phyloP scores from a whole-genome alignment of 2,329 filamentous ascomycete genomes.

The Cladobotryum protrusum region DNA sequence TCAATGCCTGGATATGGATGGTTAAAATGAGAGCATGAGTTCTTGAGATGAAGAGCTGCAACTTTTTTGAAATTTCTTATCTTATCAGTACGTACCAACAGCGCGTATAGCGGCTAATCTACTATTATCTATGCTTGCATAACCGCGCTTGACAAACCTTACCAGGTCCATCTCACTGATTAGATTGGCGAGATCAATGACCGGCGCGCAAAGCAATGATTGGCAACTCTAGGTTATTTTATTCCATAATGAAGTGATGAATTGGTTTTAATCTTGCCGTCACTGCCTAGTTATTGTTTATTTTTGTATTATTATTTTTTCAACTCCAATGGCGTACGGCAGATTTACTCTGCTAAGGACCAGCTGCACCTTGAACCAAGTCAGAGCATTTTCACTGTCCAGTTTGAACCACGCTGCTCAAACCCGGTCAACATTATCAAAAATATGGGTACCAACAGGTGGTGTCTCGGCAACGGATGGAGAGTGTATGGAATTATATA shows the following conservation, averaged over 20 bases:
- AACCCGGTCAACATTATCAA: constrained; percentile 49
- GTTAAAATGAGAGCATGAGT: not conserved
- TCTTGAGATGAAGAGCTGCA: not conserved
- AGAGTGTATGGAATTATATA: constrained; percentile 37
- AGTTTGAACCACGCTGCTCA: constrained; percentile 28
- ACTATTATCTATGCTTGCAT: not conserved
- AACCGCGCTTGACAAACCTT: not conserved
- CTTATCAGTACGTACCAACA: constrained; percentile 6
- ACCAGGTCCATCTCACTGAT: not conserved
- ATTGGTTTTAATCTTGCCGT: too few species aligned
- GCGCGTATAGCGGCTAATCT: constrained; percentile 2
- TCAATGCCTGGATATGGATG: not conserved
- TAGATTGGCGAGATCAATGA: too few species aligned
- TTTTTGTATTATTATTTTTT: too few species aligned
- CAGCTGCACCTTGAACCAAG: constrained; percentile 5
- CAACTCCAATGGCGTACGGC: constrained; percentile 12
- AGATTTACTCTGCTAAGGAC: constrained; percentile 10
- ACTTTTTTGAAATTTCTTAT: constrained; percentile 12
- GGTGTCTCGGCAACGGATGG: constrained; percentile 54
- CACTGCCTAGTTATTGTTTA: too few species aligned
- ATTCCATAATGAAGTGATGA: not conserved
- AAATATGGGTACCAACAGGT: constrained; percentile 72
- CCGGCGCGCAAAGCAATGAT: not conserved
- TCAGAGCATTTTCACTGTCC: constrained; percentile 19
- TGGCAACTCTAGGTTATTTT: not conserved